Evolutionary conservation across 331 rosid genomes (phyloP).

Genomic region (Erythrophleum ivorense): DNA sequence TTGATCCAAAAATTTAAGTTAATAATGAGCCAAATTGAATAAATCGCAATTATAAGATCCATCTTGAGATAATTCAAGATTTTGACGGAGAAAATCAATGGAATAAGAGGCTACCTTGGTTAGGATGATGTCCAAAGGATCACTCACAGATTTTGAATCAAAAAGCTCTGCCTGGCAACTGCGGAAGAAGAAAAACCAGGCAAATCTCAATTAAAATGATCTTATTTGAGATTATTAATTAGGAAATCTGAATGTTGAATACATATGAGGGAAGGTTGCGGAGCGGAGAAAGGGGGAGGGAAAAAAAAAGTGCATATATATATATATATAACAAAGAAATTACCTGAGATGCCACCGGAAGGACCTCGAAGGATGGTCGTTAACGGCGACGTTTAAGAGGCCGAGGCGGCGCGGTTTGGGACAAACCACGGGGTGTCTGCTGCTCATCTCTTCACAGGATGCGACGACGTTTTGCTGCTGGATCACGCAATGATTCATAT

Average conservation of each 20-base stretch:
- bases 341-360: conserved; percentile 76
- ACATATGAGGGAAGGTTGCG: background rate
- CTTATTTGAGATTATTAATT: background rate
- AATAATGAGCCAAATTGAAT: background rate
- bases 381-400: conserved; percentile 52
- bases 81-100: background rate
- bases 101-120: conserved; percentile 50
- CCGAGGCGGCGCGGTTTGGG: conserved; percentile 92
- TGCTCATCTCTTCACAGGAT: conserved; percentile 59
- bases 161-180: conserved; percentile 70
- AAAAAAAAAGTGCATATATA: background rate
- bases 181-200: conserved; percentile 9
- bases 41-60: background rate
- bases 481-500: conserved; percentile 70
- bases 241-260: background rate
- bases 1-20: background rate
- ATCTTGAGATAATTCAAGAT: background rate
- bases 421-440: conserved; percentile 62
- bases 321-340: background rate
- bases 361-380: conserved; percentile 59
- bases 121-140: conserved; percentile 74
- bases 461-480: conserved; percentile 73
- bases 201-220: conserved; percentile 24
- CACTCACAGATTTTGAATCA: conserved; percentile 65
- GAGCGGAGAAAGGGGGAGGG: background rate